phyloP scores from a whole-genome alignment of 208 protist species.

The Leishmania tropica region DNA sequence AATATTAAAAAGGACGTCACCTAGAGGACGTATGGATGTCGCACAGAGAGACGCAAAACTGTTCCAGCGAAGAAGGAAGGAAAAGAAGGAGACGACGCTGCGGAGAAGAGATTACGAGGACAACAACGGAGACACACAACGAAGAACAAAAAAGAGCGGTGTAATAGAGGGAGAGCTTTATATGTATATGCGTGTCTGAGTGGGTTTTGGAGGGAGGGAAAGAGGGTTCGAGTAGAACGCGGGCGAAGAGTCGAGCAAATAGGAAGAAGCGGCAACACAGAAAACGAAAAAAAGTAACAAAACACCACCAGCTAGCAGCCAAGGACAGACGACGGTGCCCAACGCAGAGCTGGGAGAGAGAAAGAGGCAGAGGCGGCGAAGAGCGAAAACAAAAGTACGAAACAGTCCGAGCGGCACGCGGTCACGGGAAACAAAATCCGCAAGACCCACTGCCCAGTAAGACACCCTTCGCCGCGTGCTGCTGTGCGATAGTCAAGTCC shows the following conservation, averaged over 20 bases:
- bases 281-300: not conserved
- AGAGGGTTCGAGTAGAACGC: slow-evolving; percentile 1
- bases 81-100: slow-evolving; percentile 8
- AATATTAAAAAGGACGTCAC: not conserved
- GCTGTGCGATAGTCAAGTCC: not conserved
- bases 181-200: not conserved
- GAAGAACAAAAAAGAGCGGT: not conserved
- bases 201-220: not conserved
- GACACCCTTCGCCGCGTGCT: not conserved
- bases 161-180: not conserved
- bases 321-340: not conserved
- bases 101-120: not conserved
- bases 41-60: not conserved
- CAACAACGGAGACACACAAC: not conserved
- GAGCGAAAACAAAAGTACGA: not conserved
- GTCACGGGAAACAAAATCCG: not conserved
- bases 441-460: not conserved
- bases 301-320: not conserved
- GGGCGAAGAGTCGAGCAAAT: not conserved
- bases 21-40: not conserved
- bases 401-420: not conserved
- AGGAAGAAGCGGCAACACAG: not conserved
- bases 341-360: not conserved
- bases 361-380: not conserved
- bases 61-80: slow-evolving; percentile 1